Percentiles rank a stretch among this genome's conserved stretches.
Evolutionary conservation across 352 stramenopile species (phyloP).

Genomic region (Phytopythium vexans): DNA sequence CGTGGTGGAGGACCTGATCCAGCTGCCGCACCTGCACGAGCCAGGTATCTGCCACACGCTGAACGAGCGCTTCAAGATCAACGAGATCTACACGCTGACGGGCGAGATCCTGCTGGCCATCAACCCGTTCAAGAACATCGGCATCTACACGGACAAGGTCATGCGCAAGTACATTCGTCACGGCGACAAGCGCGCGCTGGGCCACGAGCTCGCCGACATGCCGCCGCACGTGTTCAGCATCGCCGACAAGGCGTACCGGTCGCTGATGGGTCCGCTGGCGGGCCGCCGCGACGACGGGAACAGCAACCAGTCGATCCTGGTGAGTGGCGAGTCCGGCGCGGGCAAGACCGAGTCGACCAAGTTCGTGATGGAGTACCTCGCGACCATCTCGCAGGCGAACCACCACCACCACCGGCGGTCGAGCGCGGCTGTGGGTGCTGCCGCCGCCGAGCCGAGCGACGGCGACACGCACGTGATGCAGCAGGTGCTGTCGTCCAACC

Average conservation of each 20-base stretch:
- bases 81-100: conserved; percentile 93
- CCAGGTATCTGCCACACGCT: conserved; percentile 93
- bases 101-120: conserved; percentile 84
- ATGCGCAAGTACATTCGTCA: conserved; percentile 86
- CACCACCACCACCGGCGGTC: not conserved
- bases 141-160: conserved; percentile 86
- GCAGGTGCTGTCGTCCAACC: conserved; percentile 96
- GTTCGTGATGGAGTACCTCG: conserved; percentile 95
- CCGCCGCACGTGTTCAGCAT: conserved; percentile 91
- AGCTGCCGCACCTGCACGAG: conserved; percentile 92
- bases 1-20: conserved; percentile 91
- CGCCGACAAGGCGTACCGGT: conserved; percentile 86
- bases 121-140: conserved; percentile 87
- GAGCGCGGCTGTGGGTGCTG: conserved; percentile 2
- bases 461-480: conserved; percentile 83
- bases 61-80: conserved; percentile 89
- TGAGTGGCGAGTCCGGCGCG: conserved; percentile 91
- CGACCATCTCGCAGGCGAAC: conserved; percentile 78
- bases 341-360: conserved; percentile 98
- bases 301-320: conserved; percentile 90
- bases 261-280: conserved; percentile 60
- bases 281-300: conserved; percentile 13
- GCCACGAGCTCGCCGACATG: conserved; percentile 68
- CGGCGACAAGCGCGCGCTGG: conserved; percentile 66
- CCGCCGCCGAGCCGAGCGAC: conserved; percentile 5